Evolutionary conservation across 805 yeast species (phyloP).

Genomic region (Lipomyces kockii): DNA sequence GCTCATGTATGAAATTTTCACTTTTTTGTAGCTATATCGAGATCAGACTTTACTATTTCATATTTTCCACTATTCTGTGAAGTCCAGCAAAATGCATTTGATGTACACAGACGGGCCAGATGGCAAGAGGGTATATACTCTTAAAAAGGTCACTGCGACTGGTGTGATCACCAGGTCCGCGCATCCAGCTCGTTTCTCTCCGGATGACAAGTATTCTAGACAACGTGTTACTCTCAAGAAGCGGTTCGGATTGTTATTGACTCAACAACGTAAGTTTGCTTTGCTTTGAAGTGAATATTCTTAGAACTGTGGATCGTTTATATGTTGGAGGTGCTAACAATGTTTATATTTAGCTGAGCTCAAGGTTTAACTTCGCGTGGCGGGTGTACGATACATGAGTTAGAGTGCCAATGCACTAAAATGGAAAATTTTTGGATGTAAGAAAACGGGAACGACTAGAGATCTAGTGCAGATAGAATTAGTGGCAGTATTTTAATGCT

Average conservation of each 20-base stretch:
- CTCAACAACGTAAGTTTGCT: conserved; percentile 58
- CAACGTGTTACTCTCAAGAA: conserved; percentile 98
- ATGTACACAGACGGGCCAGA: conserved; percentile 96
- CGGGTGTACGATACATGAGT: background rate
- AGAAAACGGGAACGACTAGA: background rate
- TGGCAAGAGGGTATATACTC: conserved; percentile 94
- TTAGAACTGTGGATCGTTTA: background rate
- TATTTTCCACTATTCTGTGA: background rate
- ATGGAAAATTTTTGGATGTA: background rate
- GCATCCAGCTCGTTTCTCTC: conserved; percentile 99
- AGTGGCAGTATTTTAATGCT: background rate
- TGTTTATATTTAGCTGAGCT: conserved; percentile 18
- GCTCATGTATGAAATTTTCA: background rate
- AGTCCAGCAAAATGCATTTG: conserved; percentile 75
- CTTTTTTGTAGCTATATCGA: background rate
- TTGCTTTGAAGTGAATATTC: background rate
- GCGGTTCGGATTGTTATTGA: conserved; percentile 86
- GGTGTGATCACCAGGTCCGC: conserved; percentile 99
- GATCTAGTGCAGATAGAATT: background rate
- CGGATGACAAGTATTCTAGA: conserved; percentile 98
- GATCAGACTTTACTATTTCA: background rate
- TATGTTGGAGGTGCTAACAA: background rate
- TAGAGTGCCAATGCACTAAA: background rate
- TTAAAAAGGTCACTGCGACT: conserved; percentile 74
- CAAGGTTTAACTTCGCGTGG: conserved; percentile 4